phyloP scores from a whole-genome alignment of 331 rosid species.

The Stylosanthes scabra region DNA sequence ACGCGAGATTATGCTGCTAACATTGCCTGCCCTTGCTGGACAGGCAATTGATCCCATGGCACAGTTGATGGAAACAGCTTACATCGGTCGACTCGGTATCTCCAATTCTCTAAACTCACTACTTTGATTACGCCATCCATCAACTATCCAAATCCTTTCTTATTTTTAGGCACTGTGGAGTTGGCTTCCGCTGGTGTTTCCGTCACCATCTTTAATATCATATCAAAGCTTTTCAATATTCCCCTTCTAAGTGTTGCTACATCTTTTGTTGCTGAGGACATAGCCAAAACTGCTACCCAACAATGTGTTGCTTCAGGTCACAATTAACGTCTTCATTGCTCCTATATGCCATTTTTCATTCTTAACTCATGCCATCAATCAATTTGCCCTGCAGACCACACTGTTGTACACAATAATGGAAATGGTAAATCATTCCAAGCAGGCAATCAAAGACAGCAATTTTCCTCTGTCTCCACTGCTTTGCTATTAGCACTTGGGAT shows the following conservation, averaged over 20 bases:
- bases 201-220: slow-evolving; percentile 78
- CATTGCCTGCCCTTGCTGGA: slow-evolving; percentile 64
- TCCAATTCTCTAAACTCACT: not conserved
- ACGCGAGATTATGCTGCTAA: slow-evolving; percentile 51
- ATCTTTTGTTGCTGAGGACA: slow-evolving; percentile 96
- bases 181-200: slow-evolving; percentile 98
- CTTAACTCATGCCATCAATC: slow-evolving; percentile 30
- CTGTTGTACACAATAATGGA: slow-evolving; percentile 34
- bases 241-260: slow-evolving; percentile 96
- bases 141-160: slow-evolving; percentile 20
- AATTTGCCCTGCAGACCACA: slow-evolving; percentile 47
- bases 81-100: slow-evolving; percentile 56
- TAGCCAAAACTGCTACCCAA: slow-evolving; percentile 58
- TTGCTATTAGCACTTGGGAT: slow-evolving; percentile 76
- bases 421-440: slow-evolving; percentile 52
- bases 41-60: slow-evolving; percentile 74
- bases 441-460: slow-evolving; percentile 60
- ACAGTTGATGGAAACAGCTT: slow-evolving; percentile 70
- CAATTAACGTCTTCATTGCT: slow-evolving; percentile 1
- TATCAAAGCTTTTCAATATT: slow-evolving; percentile 90
- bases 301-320: slow-evolving; percentile 68
- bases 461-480: slow-evolving; percentile 96
- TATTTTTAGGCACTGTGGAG: slow-evolving; percentile 69
- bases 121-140: not conserved
- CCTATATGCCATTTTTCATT: slow-evolving; percentile 7